Conservation (phyloP, 306 rosid genomes). For the Medicago truncatula region DNA sequence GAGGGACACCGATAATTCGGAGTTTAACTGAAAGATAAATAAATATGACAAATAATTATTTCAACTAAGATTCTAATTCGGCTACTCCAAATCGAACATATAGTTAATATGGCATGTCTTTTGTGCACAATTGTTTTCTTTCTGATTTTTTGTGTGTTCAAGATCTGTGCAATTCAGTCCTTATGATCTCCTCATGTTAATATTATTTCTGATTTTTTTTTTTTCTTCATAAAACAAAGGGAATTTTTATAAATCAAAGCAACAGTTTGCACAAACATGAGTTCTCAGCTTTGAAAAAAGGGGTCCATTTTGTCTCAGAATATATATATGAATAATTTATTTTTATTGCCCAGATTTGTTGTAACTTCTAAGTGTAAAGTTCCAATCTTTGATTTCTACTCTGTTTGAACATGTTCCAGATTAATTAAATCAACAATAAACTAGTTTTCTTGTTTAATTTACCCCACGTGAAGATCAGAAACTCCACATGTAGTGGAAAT, state of each 20-base stretch:
- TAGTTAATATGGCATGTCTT: background rate
- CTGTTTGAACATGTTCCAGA: constrained; percentile 18
- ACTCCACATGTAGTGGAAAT: background rate
- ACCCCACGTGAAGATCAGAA: constrained; percentile 41
- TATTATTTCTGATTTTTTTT: background rate
- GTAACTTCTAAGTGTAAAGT: constrained; percentile 31
- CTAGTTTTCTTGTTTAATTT: background rate
- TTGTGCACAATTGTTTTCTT: constrained; percentile 9
- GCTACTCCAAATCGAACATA: too few relatives aligned
- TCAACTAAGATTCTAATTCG: too few relatives aligned
- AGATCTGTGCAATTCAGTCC: constrained; percentile 50
- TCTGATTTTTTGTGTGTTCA: constrained; percentile 14
- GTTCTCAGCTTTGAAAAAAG: background rate
- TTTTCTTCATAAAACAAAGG: background rate
- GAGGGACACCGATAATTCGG: too few relatives aligned
- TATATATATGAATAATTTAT: background rate
- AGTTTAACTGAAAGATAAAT: too few relatives aligned
- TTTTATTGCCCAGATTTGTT: constrained; percentile 23
- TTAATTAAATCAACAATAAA: constrained; percentile 1
- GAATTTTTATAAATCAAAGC: background rate
- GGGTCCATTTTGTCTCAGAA: background rate
- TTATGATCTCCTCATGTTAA: constrained; percentile 11
- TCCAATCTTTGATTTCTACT: constrained; percentile 34
- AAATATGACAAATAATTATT: too few relatives aligned
- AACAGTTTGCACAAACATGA: background rate